phyloP scores from a whole-genome alignment of 192 early-diverging fungal species.

The Backusella parvicylindrica region DNA sequence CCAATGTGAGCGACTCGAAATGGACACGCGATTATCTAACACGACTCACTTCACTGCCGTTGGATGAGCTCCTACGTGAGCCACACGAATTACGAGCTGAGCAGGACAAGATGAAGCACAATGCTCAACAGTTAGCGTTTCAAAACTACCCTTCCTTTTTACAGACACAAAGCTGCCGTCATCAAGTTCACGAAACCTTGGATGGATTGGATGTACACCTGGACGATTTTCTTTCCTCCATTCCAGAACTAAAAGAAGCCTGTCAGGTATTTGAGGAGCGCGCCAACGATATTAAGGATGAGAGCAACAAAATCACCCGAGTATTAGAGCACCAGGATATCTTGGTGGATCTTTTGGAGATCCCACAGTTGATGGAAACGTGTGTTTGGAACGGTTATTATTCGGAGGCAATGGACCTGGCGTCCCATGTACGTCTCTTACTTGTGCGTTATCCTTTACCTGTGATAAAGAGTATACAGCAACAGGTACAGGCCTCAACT shows the following conservation, averaged over 20 bases:
- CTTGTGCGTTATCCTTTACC: constrained; percentile 50
- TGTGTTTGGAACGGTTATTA: constrained; percentile 80
- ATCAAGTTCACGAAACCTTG: constrained; percentile 47
- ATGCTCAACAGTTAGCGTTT: constrained; percentile 64
- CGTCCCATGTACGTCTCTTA: constrained; percentile 60
- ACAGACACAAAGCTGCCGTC: constrained; percentile 56
- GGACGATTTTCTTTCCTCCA: constrained; percentile 37
- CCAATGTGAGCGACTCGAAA: constrained; percentile 14
- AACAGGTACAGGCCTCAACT: constrained; percentile 57
- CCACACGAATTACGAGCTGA: constrained; percentile 51
- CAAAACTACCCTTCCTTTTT: constrained; percentile 67
- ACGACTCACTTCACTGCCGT: constrained; percentile 56
- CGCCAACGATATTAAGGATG: constrained; percentile 17
- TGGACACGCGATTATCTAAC: constrained; percentile 62
- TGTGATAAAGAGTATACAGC: constrained; percentile 56
- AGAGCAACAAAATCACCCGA: constrained; percentile 36
- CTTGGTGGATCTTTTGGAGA: constrained; percentile 70
- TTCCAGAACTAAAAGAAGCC: constrained; percentile 48
- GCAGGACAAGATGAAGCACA: constrained; percentile 47
- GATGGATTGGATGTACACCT: constrained; percentile 45
- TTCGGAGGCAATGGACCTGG: constrained; percentile 80
- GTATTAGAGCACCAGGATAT: constrained; percentile 53
- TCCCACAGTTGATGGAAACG: constrained; percentile 78
- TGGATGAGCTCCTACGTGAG: constrained; percentile 57
- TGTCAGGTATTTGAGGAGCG: constrained; percentile 39